Conservation (phyloP, 2,329 filamentous ascomycete species). For the Botrytis galanthina region DNA sequence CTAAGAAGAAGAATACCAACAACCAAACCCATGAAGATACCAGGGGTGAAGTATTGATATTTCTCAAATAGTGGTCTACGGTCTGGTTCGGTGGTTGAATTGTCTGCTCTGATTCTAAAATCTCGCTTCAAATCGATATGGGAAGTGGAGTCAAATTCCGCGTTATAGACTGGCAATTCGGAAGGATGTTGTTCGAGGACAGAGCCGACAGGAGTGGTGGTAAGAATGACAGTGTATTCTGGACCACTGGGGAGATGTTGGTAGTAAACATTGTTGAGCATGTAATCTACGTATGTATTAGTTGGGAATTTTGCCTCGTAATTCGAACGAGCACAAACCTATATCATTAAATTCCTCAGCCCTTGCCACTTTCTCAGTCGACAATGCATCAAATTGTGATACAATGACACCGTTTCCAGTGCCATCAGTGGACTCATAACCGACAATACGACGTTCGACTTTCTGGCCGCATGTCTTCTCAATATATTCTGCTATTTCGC, state of each 20-base stretch:
- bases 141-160: constrained; percentile 59
- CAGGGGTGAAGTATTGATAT: constrained; percentile 91
- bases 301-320: background rate
- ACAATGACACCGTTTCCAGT: constrained; percentile 30
- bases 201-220: constrained; percentile 53
- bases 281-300: constrained; percentile 29
- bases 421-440: constrained; percentile 45
- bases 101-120: constrained; percentile 39
- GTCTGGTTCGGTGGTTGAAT: constrained; percentile 45
- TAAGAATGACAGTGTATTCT: constrained; percentile 74
- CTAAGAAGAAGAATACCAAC: constrained; percentile 68
- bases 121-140: constrained; percentile 73
- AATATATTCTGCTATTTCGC: constrained; percentile 47
- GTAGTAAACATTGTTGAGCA: constrained; percentile 38
- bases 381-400: background rate
- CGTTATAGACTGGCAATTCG: constrained; percentile 52
- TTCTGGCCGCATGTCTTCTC: constrained; percentile 45
- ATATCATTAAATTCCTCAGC: constrained; percentile 48
- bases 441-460: constrained; percentile 17
- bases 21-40: constrained; percentile 83
- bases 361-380: constrained; percentile 35
- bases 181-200: background rate
- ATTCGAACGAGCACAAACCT: constrained; percentile 40
- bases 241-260: constrained; percentile 33
- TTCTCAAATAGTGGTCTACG: constrained; percentile 73